phyloP scores from a whole-genome alignment of 2,329 filamentous ascomycete genomes.

The Diplodia sapinea region DNA sequence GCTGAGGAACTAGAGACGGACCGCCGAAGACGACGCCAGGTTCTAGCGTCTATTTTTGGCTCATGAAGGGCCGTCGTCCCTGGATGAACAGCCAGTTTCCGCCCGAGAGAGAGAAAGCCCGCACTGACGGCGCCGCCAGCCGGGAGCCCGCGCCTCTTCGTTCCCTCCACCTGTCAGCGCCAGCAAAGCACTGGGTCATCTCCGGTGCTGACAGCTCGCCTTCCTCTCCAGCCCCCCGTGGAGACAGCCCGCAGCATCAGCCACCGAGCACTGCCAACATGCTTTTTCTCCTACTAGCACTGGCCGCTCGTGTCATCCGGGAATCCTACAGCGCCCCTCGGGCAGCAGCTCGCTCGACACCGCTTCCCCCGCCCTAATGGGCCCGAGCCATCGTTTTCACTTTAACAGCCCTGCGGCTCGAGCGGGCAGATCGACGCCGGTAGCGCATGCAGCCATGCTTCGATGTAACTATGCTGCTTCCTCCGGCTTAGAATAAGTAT shows the following conservation, averaged over 20 bases:
- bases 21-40: neutral
- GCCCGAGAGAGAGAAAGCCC: neutral
- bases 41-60: slow-evolving; percentile 12
- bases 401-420: slow-evolving; percentile 24
- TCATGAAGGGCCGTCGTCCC: neutral
- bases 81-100: neutral
- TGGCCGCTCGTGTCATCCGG: slow-evolving; percentile 20
- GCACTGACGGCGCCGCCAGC: neutral
- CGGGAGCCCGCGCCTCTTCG: neutral
- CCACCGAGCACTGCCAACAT: slow-evolving; percentile 8
- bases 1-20: neutral
- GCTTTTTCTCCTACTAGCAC: neutral
- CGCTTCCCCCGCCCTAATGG: slow-evolving; percentile 14
- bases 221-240: neutral
- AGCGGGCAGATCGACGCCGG: slow-evolving; percentile 15
- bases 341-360: neutral
- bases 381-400: slow-evolving; percentile 19
- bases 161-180: slow-evolving; percentile 4
- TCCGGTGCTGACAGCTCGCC: neutral
- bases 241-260: neutral
- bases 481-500: slow-evolving; percentile 13
- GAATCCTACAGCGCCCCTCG: slow-evolving; percentile 11
- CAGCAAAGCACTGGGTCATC: neutral
- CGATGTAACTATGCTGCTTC: slow-evolving; percentile 20
- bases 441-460: neutral